Base-by-base conservation (phyloP, 257 asterid genomes). In the Primulina eburnea region DNA sequence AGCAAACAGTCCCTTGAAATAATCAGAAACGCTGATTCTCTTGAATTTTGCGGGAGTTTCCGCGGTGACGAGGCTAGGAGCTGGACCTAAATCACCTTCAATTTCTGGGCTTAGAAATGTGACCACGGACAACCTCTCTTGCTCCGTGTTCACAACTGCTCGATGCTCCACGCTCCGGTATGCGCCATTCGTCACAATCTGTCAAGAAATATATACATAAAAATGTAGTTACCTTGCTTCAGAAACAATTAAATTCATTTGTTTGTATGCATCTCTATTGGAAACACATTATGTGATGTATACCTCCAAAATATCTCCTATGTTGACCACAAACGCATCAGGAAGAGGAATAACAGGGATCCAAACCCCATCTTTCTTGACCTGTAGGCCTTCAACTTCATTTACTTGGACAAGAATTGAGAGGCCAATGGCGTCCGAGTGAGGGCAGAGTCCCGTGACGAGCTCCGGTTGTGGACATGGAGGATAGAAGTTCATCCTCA, bases 121-220 rank as follows among this genome's bases (percentile, higher is more conserved):
- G 28, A 83, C 86, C 8, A 84, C 59, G 14, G 89, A 77, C 50
- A 84, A 71, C 75, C 87, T 77, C 60, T 82, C 85, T 59, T 80
- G 82, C 65, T 53, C 14, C 2, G 62, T 21, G 43, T 84, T 80
- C 7, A 82, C 87, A 2, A 68, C 68, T 61, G 86, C 86, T 71
- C 79, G 77, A 71, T 85, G 90, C 80, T 85, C 88, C 2, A 75
- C 56, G 83, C 90, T 85, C 37, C 73, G 75, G 52, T 85, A 85
- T 20, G 65, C 20, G 11, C 90, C 90, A 34, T 85, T 82, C 0
- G 81, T 80, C 68, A 75, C 62, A 57, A 85, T 77, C 90, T 82
- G 75, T 32, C n/a, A 28, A 57, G 0, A n/a, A 35, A 33, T 4
- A 33, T 33, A 21, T 21, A 21, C 24, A 21, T 21, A 21, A 21